Base-by-base conservation (phyloP, 2,329 filamentous ascomycete species). In the Aspergillus nomiae region DNA sequence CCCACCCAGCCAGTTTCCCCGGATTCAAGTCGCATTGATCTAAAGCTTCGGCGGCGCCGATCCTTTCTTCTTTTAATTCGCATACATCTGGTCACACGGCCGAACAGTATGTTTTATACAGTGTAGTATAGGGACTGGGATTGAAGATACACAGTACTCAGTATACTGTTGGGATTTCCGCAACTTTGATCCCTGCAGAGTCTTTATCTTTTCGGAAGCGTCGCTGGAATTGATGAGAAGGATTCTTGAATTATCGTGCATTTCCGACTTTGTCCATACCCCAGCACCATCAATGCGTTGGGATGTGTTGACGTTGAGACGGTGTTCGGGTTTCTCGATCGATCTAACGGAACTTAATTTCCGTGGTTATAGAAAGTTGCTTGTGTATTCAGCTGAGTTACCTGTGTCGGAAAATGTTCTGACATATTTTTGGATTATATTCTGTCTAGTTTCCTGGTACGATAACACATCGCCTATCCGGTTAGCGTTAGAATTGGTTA, bases 21-120 rank as follows among this genome's bases (percentile, higher is more conserved):
- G 56, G 63, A 64, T 62, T 62, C 45, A 56, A 46, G 24, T 41
- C 51, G 59, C 59, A 64, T 64, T 51, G 60, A 62, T 59, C 62
- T 46, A 62, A 64, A 62, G 63, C 63, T 62, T 64, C 56, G 56
- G 38, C 43, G 28, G 30, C 41, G 61, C 58, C 60, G 61, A 63
- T 63, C 61, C 34, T 60, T 43, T 16, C 56, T 56, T 36, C 46
- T 50, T 45, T 45, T 50, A 6, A 30, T 53, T 21, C 32, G 36
- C 38, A 55, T 43, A 50, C n/a, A 53, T 30, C 45, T 10, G 30
- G 24, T 53, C 43, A 41, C 50, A 41, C 32, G 51, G 32, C 58
- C 58, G 21, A 38, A 60, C 58, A 60, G 58, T 60, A 60, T 60
- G 28, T 19, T 32, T 53, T 30, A 38, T 60, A 60, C 38, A 41